Base-by-base conservation (phyloP, 2,329 filamentous ascomycete species). In the Penicillium paneum region DNA sequence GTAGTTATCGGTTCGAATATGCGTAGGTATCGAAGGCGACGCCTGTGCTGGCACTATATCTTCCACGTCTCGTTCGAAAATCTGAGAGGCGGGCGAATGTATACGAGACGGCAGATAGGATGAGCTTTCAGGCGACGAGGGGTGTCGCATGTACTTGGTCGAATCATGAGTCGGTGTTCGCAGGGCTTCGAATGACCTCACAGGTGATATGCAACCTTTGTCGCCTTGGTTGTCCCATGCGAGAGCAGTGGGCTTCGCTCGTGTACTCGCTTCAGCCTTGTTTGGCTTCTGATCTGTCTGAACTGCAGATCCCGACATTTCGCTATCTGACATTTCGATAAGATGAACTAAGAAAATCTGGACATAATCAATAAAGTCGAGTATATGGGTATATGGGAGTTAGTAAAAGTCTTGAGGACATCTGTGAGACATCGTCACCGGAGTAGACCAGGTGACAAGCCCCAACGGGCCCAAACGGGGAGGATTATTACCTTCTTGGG, bases 11-110 rank as follows among this genome's bases (percentile, higher is more conserved):
- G 91, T 96, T 65, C 92, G 86, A 65, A 97, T 96, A 69, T 97
- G 93, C 8, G 89, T 86, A 3, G 93, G 93, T 58, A 97, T 94
- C n/a, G 90, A 89, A 0, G 90, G 87, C 3, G 90, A 93, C 57
- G 82, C 85, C 56, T 91, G 88, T 38, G 82, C 77, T n/a, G 84
- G 74, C 3, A 82, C 67, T 29, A 83, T 78, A 66, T 84, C 84
- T 67, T 97, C 92, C 24, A 97, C 93, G 71, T 92, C 90, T 67
- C 93, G 89, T 78, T 97, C 93, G 70, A 97, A 97, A 66, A 97
- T 97, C 65, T 82, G 83, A 19, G 82, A 83, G 0, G 91, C 89
- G 13, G 92, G 90, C 19, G 91, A 96, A 49, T 87, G 83, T 41
- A 92, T 75, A 45, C 88, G 82, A 5, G 91, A 88, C 8, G 91